phyloP scores from a whole-genome alignment of 768 basidiomycete species.

The Trametes punicea region DNA sequence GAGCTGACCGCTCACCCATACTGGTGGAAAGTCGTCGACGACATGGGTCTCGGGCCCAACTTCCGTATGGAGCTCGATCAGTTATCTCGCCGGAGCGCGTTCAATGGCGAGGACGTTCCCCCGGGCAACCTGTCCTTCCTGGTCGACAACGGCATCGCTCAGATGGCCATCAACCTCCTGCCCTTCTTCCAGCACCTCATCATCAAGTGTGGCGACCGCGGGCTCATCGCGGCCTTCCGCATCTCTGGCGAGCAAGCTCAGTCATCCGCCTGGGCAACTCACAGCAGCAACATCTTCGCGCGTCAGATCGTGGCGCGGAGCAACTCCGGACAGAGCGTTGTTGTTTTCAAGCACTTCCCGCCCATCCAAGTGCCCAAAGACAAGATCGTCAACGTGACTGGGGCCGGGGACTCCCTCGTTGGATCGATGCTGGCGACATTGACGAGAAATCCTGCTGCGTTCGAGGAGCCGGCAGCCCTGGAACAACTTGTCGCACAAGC shows the following conservation, averaged over 20 bases:
- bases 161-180: conserved; percentile 78
- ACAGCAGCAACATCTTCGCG: conserved; percentile 42
- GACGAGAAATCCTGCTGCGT: conserved; percentile 38
- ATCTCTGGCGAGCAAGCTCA: conserved; percentile 39
- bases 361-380: conserved; percentile 39
- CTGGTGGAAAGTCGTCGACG: conserved; percentile 69
- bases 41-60: conserved; percentile 58
- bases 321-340: conserved; percentile 39
- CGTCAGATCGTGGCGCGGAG: conserved; percentile 55
- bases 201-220: conserved; percentile 78
- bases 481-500: conserved; percentile 47
- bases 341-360: conserved; percentile 75
- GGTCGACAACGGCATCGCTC: conserved; percentile 64
- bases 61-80: conserved; percentile 67
- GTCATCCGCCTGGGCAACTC: conserved; percentile 49
- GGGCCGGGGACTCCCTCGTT: conserved; percentile 89
- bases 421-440: conserved; percentile 76
- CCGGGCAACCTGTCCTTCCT: conserved; percentile 57
- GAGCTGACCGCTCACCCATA: conserved; percentile 49
- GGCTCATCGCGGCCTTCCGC: conserved; percentile 63
- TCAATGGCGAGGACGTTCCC: conserved; percentile 34
- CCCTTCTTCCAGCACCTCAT: conserved; percentile 83
- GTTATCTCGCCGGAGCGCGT: conserved; percentile 46
- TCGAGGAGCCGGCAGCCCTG: conserved; percentile 45
- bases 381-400: conserved; percentile 70